phyloP scores from a whole-genome alignment of 2,329 filamentous ascomycete genomes.

The Fusarium staphyleae region DNA sequence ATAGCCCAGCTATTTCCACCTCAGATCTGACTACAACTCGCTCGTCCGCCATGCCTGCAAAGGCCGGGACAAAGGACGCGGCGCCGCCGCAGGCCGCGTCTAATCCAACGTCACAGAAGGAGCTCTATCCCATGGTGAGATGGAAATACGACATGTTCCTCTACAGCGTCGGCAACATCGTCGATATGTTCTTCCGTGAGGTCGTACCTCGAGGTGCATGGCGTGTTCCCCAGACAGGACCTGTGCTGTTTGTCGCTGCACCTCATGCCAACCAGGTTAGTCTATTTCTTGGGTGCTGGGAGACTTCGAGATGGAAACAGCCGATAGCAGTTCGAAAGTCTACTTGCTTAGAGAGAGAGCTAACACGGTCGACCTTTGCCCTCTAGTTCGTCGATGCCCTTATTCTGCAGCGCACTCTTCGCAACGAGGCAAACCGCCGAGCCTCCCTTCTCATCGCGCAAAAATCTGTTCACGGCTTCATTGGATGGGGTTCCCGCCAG shows the following conservation, averaged over 20 bases:
- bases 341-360: not conserved
- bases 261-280: conserved; percentile 93
- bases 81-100: conserved; percentile 38
- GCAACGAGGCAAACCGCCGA: conserved; percentile 84
- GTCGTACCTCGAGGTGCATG: conserved; percentile 94
- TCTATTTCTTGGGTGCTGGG: conserved; percentile 13
- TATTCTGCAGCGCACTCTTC: conserved; percentile 88
- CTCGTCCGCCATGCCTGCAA: conserved; percentile 29
- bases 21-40: conserved; percentile 10
- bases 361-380: conserved; percentile 10
- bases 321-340: not conserved
- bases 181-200: conserved; percentile 98
- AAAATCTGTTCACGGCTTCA: conserved; percentile 93
- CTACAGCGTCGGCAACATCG: conserved; percentile 79
- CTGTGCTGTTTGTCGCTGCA: conserved; percentile 93
- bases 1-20: conserved; percentile 7
- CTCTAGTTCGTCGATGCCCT: conserved; percentile 90
- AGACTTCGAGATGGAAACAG: not conserved
- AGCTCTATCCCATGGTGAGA: conserved; percentile 72
- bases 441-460: conserved; percentile 94
- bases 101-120: conserved; percentile 50
- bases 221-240: conserved; percentile 88
- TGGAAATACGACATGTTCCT: conserved; percentile 81
- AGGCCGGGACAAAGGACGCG: conserved; percentile 36
- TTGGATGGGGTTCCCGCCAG: conserved; percentile 83